Base-by-base conservation (phyloP, 176 grass and related monocot genomes). In the Oryza brachyantha region DNA sequence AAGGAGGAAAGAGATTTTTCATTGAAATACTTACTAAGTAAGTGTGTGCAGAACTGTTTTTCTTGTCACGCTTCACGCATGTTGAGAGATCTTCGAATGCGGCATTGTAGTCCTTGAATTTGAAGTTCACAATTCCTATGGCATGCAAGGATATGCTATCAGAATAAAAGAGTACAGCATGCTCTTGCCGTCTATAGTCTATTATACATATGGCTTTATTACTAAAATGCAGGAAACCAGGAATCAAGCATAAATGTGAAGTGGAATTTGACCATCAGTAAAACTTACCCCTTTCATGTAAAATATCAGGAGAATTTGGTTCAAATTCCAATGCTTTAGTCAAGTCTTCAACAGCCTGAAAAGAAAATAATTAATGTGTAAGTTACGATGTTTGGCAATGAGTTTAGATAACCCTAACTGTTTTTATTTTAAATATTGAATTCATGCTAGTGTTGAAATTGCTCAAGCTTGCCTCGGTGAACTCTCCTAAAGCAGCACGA, bases 51-150 rank as follows among this genome's bases (percentile, higher is more conserved):
- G 96, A 98, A 60, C 93, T 93, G 78, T 98, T 98, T 82, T 98
- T 95, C 81, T 91, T 93, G 77, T 94, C 92, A 43, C 66, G 75
- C 74, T 98, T 98, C 40, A 98, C 88, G 78, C 96, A 95, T 81
- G 81, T 61, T 78, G 86, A 85, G 27, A 98, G 92, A 74, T 98
- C 96, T 88, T 94, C 88, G 0, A 89, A 85, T 29, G 96, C 96
- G 66, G 92, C 80, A 86, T 91, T 81, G 63, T 87, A 98, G 74
- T 98, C 90, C 85, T 98, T 98, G 88, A 98, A 98, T 85, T 98
- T 98, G 87, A 89, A 98, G 89, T 91, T 98, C 70, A 98, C 96
- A 91, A 98, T 98, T 83, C 96, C 96, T 98, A 80, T 68, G 72
- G 82, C 61, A 73, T 24, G 63, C 14, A 54, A 61, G 61, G 28